These are phyloP conservation scores for Aspergillus mulundensis DNA, from an alignment of 495 filamentous ascomycete genomes.

Conservation along the genomic window DNA sequence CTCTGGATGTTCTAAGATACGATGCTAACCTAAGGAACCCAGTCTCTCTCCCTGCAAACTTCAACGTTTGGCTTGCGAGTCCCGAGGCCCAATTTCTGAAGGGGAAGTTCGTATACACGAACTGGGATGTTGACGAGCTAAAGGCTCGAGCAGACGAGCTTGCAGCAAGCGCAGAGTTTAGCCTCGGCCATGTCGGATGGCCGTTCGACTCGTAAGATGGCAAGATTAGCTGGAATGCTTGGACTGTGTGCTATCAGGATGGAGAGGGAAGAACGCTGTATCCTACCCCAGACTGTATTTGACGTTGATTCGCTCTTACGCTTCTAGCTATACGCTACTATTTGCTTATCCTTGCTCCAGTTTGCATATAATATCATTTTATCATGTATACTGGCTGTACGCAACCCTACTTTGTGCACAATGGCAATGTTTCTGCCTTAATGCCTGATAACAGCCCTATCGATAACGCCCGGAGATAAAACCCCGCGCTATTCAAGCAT, in stretches of 20 bases:
- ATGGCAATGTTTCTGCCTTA: neutral
- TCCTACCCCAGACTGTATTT: too few species aligned
- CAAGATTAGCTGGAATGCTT: neutral
- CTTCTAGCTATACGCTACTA: too few species aligned
- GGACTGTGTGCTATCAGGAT: neutral
- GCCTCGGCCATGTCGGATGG: neutral
- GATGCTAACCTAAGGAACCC: neutral
- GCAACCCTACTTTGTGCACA: too few species aligned
- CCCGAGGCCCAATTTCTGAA: slow-evolving; percentile 41
- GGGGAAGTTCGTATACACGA: slow-evolving; percentile 39
- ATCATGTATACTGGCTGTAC: neutral
- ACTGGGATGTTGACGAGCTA: slow-evolving; percentile 53
- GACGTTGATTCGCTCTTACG: too few species aligned
- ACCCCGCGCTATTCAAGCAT: neutral
- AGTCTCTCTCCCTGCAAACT: slow-evolving; percentile 24
- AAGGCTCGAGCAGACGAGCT: slow-evolving; percentile 50
- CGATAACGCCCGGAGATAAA: neutral
- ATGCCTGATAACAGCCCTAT: neutral
- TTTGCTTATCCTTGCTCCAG: too few species aligned
- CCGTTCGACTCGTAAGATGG: neutral
- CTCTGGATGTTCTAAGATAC: neutral
- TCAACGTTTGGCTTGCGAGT: slow-evolving; percentile 37
- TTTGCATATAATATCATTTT: too few species aligned
- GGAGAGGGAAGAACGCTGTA: neutral
- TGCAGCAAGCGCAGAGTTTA: neutral